Evolutionary conservation across 768 basidiomycete genomes (phyloP).

Genomic region (Chalciporus sphaerocephalus): DNA sequence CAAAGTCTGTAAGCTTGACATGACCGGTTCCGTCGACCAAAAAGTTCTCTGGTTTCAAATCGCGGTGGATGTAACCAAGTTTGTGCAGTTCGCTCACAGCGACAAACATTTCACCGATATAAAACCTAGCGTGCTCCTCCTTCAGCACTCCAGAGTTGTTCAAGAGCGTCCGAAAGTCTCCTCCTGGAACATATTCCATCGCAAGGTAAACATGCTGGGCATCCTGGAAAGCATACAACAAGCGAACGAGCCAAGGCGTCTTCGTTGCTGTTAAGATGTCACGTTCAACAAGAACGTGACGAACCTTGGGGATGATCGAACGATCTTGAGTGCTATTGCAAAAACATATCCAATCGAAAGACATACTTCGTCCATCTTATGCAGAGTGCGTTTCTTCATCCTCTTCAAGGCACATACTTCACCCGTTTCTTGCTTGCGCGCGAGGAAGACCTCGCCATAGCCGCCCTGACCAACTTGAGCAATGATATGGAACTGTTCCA

Average conservation of each 20-base stretch:
- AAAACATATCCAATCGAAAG: background rate
- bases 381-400: conserved; percentile 90
- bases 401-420: conserved; percentile 97
- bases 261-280: conserved; percentile 97
- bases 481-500: conserved; percentile 97
- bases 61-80: conserved; percentile 96
- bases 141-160: conserved; percentile 98
- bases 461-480: conserved; percentile 99
- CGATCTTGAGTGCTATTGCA: background rate
- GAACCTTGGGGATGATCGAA: conserved; percentile 51
- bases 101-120: conserved; percentile 97
- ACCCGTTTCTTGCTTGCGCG: conserved; percentile 90
- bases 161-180: conserved; percentile 94
- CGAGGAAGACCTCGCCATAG: conserved; percentile 96
- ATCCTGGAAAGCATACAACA: conserved; percentile 98
- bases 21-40: conserved; percentile 93
- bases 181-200: conserved; percentile 99
- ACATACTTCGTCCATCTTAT: conserved; percentile 96
- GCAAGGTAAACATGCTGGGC: conserved; percentile 87
- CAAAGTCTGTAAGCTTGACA: conserved; percentile 97
- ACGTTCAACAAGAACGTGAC: conserved; percentile 96
- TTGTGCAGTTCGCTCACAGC: conserved; percentile 93
- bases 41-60: conserved; percentile 99
- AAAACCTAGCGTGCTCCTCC: conserved; percentile 94
- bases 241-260: conserved; percentile 92